phyloP scores from a whole-genome alignment of 73 alveolate species.

The Durusdinium trenchii region DNA sequence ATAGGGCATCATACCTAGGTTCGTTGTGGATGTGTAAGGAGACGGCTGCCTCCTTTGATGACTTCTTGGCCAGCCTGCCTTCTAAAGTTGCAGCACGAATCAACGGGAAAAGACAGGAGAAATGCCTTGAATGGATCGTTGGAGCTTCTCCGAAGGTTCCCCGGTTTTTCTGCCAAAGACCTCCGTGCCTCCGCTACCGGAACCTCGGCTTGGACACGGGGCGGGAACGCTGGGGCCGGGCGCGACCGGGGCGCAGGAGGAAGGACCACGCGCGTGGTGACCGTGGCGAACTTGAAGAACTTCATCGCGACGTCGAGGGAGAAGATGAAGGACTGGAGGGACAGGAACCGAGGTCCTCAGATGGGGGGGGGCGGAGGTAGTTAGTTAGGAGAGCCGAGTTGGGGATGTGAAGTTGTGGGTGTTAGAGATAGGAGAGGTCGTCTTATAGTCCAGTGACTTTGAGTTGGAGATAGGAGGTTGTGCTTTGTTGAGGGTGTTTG shows the following conservation, averaged over 20 bases:
- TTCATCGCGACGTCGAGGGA: slow-evolving; percentile 33
- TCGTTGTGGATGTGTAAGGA: too few relatives aligned
- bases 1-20: too few relatives aligned
- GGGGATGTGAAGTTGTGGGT: background rate
- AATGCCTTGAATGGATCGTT: background rate
- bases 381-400: background rate
- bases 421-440: too few relatives aligned
- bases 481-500: too few relatives aligned
- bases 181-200: background rate
- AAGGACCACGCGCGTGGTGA: slow-evolving; percentile 56
- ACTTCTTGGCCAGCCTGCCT: too few relatives aligned
- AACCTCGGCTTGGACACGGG: background rate
- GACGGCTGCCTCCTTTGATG: too few relatives aligned
- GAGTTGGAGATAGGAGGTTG: background rate
- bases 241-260: background rate
- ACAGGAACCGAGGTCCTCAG: background rate
- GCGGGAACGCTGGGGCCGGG: background rate
- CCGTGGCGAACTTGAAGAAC: slow-evolving; percentile 55
- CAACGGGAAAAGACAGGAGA: background rate
- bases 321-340: slow-evolving; percentile 20
- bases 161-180: background rate
- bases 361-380: background rate
- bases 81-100: too few relatives aligned
- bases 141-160: background rate
- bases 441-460: background rate